phyloP scores from a whole-genome alignment of 148 eudicot species.

The Chenopodium suecicum region DNA sequence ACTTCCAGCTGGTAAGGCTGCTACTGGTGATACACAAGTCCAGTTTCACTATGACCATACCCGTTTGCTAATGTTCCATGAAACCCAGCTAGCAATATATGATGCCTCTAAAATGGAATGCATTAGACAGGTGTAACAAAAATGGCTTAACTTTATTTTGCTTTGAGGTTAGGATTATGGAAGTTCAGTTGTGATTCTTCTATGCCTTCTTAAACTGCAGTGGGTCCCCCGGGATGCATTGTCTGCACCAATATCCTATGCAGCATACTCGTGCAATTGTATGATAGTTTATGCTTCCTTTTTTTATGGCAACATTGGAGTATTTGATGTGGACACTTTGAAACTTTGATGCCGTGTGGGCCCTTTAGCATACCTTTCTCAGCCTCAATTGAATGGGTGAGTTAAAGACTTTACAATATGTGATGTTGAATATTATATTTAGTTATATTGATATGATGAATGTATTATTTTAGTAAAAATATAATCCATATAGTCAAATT shows the following conservation, averaged over 20 bases:
- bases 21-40: constrained; percentile 72
- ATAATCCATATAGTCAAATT: neutral
- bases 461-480: too few species aligned
- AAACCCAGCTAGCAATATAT: constrained; percentile 83
- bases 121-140: constrained; percentile 53
- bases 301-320: constrained; percentile 70
- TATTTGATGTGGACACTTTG: constrained; percentile 71
- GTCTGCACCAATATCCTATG: constrained; percentile 70
- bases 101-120: constrained; percentile 89
- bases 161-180: neutral
- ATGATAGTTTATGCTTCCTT: constrained; percentile 69
- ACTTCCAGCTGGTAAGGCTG: constrained; percentile 75
- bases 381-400: constrained; percentile 68
- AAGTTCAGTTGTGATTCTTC: neutral
- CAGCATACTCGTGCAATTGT: constrained; percentile 81
- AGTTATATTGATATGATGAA: neutral
- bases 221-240: constrained; percentile 83
- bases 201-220: constrained; percentile 37
- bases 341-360: constrained; percentile 75
- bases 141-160: neutral
- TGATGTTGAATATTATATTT: neutral
- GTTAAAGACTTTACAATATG: neutral
- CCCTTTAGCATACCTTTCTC: constrained; percentile 60
- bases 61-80: constrained; percentile 75
- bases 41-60: constrained; percentile 79